A percentile compares a stretch with the other conserved stretches of the same genome.
These are phyloP conservation scores for Plasmodium inui DNA, from an alignment of 169 alveolate genomes.

Conservation along the genomic window DNA sequence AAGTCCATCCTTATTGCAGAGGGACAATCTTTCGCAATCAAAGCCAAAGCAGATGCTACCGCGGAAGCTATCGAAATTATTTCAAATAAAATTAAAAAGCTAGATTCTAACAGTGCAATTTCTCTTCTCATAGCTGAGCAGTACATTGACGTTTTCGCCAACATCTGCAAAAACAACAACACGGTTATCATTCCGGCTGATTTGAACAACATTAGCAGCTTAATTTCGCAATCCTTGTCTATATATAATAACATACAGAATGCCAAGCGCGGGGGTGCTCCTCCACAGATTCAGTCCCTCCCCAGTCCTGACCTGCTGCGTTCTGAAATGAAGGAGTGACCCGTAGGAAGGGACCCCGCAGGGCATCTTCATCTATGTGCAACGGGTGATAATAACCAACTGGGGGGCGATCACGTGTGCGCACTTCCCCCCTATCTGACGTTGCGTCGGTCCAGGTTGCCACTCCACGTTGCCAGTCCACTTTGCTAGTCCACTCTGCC, in stretches of 20 bases:
- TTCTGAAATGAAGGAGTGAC: conserved; percentile 30
- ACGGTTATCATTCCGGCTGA: conserved; percentile 89
- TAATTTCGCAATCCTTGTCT: conserved; percentile 84
- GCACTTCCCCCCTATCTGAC: background rate
- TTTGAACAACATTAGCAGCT: conserved; percentile 81
- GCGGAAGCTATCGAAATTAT: conserved; percentile 86
- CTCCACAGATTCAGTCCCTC: background rate
- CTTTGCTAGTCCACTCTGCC: background rate
- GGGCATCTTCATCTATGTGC: background rate
- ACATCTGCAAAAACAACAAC: conserved; percentile 86
- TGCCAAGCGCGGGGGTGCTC: background rate
- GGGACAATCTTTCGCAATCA: conserved; percentile 91
- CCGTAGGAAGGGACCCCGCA: background rate
- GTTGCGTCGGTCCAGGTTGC: no score
- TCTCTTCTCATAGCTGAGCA: conserved; percentile 87
- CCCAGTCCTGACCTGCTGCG: background rate
- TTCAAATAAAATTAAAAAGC: conserved; percentile 79
- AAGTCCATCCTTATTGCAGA: conserved; percentile 92
- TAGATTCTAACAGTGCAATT: conserved; percentile 86
- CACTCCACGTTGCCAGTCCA: no score
- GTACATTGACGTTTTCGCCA: conserved; percentile 88
- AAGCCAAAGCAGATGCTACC: conserved; percentile 88
- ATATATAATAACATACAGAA: conserved; percentile 78
- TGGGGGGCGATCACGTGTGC: no score
- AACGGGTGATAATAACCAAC: background rate